These are phyloP conservation scores for Whalleya microplaca DNA, from an alignment of 2,329 filamentous ascomycete species.

Conservation along the genomic window DNA sequence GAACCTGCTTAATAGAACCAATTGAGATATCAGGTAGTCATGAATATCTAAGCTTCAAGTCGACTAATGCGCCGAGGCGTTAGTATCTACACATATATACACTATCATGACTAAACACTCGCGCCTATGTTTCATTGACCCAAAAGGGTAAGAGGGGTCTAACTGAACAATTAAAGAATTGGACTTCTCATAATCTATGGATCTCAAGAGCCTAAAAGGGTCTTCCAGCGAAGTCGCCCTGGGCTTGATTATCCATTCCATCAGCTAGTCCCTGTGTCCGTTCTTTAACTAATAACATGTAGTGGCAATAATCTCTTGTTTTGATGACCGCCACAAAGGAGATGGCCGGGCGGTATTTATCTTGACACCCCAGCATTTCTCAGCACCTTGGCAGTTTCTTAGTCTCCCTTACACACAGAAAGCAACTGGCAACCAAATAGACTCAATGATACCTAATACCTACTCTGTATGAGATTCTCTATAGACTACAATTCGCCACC, in stretches of 20 bases:
- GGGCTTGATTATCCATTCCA: not conserved
- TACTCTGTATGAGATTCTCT: no score
- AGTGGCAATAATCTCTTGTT: not conserved
- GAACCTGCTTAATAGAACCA: no score
- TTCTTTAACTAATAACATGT: not conserved
- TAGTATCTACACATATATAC: not conserved
- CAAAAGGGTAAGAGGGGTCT: conserved; percentile 22
- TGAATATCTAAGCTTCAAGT: no score
- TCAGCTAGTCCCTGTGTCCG: not conserved
- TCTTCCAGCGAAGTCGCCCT: not conserved
- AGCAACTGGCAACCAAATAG: no score
- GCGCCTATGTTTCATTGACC: conserved; percentile 10
- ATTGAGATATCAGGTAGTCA: no score
- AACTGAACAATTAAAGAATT: not conserved
- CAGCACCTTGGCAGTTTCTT: conserved; percentile 1
- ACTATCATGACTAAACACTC: not conserved
- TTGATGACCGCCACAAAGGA: not conserved
- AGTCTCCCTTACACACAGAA: not conserved
- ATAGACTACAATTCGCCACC: not conserved
- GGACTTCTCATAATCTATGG: not conserved
- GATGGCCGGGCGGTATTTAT: not conserved
- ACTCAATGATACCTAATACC: no score
- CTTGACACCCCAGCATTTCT: not conserved
- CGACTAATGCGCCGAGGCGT: no score
- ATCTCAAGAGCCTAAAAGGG: not conserved